Conservation (phyloP, 2,329 filamentous ascomycete genomes). For the Pestalotiopsis fici region DNA sequence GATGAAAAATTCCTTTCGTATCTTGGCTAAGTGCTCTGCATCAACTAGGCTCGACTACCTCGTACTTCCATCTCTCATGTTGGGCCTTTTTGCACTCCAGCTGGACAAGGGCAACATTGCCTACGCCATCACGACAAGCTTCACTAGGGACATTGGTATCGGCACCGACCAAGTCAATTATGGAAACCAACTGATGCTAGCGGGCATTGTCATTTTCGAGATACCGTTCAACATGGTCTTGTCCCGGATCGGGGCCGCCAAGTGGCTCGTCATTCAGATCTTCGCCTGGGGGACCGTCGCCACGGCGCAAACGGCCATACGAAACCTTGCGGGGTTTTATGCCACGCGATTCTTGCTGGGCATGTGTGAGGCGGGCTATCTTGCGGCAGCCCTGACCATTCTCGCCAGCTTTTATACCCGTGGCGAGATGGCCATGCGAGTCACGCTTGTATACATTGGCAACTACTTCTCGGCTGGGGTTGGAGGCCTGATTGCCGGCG, state of each 20-base stretch:
- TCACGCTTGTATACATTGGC: slow-evolving; percentile 54
- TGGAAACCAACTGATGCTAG: slow-evolving; percentile 28
- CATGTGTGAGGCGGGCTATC: slow-evolving; percentile 51
- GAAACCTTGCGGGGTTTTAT: slow-evolving; percentile 44
- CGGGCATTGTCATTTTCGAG: slow-evolving; percentile 31
- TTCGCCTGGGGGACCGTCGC: slow-evolving; percentile 32
- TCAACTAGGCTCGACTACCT: slow-evolving; percentile 25
- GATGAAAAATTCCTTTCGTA: not conserved
- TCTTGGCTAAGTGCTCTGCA: not conserved
- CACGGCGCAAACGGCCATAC: slow-evolving; percentile 33
- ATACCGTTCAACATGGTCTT: slow-evolving; percentile 33
- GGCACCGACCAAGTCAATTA: slow-evolving; percentile 28
- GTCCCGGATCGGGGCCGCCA: slow-evolving; percentile 26
- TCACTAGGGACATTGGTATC: slow-evolving; percentile 27
- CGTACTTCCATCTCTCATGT: slow-evolving; percentile 30
- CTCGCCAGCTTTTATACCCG: slow-evolving; percentile 52
- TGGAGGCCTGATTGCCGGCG: slow-evolving; percentile 48
- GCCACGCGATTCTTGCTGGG: slow-evolving; percentile 44
- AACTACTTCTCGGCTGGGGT: slow-evolving; percentile 54
- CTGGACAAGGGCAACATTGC: slow-evolving; percentile 33
- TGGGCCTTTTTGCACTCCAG: slow-evolving; percentile 32
- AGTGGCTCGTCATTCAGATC: slow-evolving; percentile 31
- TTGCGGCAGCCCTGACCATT: slow-evolving; percentile 51
- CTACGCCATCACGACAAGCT: slow-evolving; percentile 31
- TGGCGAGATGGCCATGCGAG: slow-evolving; percentile 43